Evolutionary conservation across 2,329 filamentous ascomycete genomes (phyloP).

Genomic region (Thielaviopsis populi): DNA sequence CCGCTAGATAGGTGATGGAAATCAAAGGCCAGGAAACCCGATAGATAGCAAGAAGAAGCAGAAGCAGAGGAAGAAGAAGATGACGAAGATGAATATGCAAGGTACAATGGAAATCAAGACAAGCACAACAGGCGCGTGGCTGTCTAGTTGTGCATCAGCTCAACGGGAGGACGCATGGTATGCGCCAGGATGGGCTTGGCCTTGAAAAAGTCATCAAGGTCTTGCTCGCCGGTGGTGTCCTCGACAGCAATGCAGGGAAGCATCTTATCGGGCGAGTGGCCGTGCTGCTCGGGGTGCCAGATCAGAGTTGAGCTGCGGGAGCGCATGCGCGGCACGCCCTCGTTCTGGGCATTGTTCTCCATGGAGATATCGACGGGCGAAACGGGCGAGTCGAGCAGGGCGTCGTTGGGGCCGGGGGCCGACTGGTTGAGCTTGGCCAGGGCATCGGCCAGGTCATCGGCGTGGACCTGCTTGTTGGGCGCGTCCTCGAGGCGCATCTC

Average conservation of each 20-base stretch:
- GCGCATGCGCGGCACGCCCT: slow-evolving; percentile 25
- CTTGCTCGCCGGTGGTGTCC: slow-evolving; percentile 44
- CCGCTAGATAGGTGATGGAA: not conserved
- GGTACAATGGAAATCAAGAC: not conserved
- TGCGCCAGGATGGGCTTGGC: slow-evolving; percentile 28
- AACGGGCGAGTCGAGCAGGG: slow-evolving; percentile 24
- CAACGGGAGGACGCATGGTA: slow-evolving; percentile 47
- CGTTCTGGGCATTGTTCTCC: slow-evolving; percentile 18
- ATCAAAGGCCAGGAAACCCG: not conserved
- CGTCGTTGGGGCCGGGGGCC: slow-evolving; percentile 18
- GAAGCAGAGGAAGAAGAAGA: not conserved
- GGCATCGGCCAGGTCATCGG: slow-evolving; percentile 52
- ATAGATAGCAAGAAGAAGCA: not conserved
- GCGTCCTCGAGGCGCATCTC: slow-evolving; percentile 52
- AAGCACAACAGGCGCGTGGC: slow-evolving; percentile 16
- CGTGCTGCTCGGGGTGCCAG: slow-evolving; percentile 45
- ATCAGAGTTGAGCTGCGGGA: slow-evolving; percentile 52
- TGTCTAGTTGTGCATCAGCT: slow-evolving; percentile 39
- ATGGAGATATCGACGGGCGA: slow-evolving; percentile 28
- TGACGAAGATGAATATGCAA: slow-evolving; percentile 5
- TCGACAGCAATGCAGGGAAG: slow-evolving; percentile 52
- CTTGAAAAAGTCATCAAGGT: slow-evolving; percentile 31
- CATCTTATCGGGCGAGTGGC: slow-evolving; percentile 31
- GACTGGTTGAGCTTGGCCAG: slow-evolving; percentile 45
- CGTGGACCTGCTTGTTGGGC: slow-evolving; percentile 54